phyloP scores from a whole-genome alignment of 805 yeast species.

The Kurtzmaniella fragi region DNA sequence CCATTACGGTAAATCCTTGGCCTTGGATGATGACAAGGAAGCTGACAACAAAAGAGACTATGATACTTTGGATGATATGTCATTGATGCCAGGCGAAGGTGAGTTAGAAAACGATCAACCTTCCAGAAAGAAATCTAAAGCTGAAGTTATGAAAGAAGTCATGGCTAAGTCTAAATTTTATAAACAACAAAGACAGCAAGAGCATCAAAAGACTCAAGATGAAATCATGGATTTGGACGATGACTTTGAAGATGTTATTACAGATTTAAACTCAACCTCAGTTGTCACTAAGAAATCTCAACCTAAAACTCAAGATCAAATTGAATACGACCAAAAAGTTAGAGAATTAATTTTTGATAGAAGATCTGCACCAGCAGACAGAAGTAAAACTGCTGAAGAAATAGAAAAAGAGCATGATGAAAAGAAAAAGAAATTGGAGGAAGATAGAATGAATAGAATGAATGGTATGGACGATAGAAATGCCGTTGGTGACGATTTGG shows the following conservation, averaged over 20 bases:
- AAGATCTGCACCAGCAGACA: conserved; percentile 75
- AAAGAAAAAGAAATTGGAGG: conserved; percentile 58
- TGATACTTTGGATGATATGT: conserved; percentile 33
- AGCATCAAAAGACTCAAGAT: conserved; percentile 55
- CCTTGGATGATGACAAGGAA: conserved; percentile 43
- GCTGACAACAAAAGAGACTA: conserved; percentile 38
- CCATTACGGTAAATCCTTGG: conserved; percentile 69
- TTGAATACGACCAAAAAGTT: conserved; percentile 62
- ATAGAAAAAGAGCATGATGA: conserved; percentile 54
- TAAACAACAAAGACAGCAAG: conserved; percentile 68
- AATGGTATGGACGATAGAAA: conserved; percentile 52
- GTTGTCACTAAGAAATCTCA: conserved; percentile 13
- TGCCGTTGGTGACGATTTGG: conserved; percentile 60
- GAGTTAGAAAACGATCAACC: conserved; percentile 30
- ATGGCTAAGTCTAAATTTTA: conserved; percentile 78
- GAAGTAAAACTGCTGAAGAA: conserved; percentile 78
- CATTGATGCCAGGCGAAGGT: conserved; percentile 13
- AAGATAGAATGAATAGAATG: conserved; percentile 70
- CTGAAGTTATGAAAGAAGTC: conserved; percentile 81
- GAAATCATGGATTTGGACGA: conserved; percentile 67
- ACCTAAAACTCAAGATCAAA: conserved; percentile 36
- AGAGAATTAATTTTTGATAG: conserved; percentile 64
- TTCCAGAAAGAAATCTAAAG: conserved; percentile 66
- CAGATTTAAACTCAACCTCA: conserved; percentile 35
- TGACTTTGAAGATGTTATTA: conserved; percentile 65